These are phyloP conservation scores for Cruciata laevipes DNA, from an alignment of 257 asterid genomes.

Conservation along the genomic window DNA sequence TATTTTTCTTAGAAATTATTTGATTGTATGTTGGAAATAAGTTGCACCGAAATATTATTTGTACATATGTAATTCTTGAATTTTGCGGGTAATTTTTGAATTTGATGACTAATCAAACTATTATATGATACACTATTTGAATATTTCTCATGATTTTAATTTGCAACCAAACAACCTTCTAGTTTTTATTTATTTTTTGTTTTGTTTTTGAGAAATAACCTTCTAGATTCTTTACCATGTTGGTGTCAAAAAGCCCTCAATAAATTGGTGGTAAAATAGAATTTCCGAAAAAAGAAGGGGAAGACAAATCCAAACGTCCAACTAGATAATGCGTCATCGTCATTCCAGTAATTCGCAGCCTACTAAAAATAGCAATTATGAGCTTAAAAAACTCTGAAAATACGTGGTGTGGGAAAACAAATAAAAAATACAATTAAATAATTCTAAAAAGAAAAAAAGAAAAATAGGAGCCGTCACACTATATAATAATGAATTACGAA, in stretches of 20 bases:
- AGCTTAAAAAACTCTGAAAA: neutral
- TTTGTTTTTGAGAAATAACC: no score
- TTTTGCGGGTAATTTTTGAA: no score
- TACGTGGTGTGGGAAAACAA: neutral
- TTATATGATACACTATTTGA: no score
- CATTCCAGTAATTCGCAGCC: neutral
- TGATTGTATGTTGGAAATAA: no score
- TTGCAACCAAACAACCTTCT: no score
- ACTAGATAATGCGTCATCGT: neutral
- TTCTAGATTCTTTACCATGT: no score
- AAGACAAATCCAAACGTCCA: neutral
- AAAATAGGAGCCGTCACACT: constrained; percentile 4
- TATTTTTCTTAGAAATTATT: no score
- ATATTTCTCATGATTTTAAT: no score
- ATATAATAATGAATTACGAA: neutral
- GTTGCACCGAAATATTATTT: no score
- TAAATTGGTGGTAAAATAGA: neutral
- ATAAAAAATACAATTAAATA: neutral
- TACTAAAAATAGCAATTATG: neutral
- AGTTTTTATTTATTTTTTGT: no score
- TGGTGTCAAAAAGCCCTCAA: neutral
- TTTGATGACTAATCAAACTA: no score
- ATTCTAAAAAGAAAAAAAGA: neutral
- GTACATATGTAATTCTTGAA: no score
- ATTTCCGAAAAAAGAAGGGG: neutral